Base-by-base conservation (phyloP, 176 grass and related monocot genomes). In the Musa schizocarpa region DNA sequence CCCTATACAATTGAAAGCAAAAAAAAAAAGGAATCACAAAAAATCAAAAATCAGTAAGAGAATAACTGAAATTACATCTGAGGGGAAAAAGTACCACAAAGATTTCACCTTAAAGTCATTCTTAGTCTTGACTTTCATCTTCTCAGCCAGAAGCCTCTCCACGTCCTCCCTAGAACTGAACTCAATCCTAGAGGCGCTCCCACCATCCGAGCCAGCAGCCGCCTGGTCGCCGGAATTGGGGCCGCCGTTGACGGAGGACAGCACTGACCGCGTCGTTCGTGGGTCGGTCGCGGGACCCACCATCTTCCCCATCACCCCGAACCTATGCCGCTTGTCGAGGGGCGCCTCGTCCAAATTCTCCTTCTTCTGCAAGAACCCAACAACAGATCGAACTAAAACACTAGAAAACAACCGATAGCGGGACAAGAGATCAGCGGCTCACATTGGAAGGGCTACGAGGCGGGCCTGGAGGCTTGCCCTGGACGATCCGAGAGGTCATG, bases 111-210 rank as follows among this genome's bases (percentile, higher is more conserved):
- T 96, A 68, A 69, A 89, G 61, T 96, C 93, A 81, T 52, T 92
- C 62, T 96, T 96, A 78, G 68, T 56, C 48, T 96, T 96, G 2
- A 77, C 85, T 75, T 82, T 96, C 85, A 92, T 82, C 73, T 96
- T 96, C 87, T 96, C 93, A 57, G 66, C 79, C 2, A 96, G 85
- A 20, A 96, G 83, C 53, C 53, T 79, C 70, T 96, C 93, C 11
- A 92, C 93, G 13, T 96, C 93, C 43, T 96, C 89, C 59, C 90
- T 81, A 53, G 84, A 86, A 13, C 34, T 68, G 73, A 96, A 96
- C 69, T 92, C 93, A 29, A 92, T 43, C 34, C 34, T 4, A 6
- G 34, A 43, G 34, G 34, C 34, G 34, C 34, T 43, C 4, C 34
- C 34, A 43, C 34, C 34, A 43, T 43, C 34, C 34, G 34, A 43